Evolutionary conservation across 2,329 filamentous ascomycete species (phyloP).

Genomic region (Bipolaris sorokiniana): DNA sequence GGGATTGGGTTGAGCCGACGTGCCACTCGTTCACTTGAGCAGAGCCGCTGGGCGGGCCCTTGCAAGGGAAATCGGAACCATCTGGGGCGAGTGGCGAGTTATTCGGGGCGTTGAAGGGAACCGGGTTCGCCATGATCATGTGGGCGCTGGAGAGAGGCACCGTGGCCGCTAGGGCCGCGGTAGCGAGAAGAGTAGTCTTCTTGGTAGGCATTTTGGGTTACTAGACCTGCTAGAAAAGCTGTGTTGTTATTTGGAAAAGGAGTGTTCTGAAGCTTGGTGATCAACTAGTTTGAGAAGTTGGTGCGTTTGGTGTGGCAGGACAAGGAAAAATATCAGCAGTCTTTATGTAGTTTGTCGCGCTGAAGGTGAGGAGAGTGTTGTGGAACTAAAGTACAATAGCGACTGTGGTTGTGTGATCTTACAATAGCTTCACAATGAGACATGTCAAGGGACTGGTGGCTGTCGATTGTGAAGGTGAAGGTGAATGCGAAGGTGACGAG

Average conservation of each 20-base stretch:
- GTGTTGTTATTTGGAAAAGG: conserved; percentile 1
- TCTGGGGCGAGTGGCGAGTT: conserved; percentile 67
- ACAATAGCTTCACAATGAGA: conserved; percentile 31
- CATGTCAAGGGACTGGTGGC: conserved; percentile 16
- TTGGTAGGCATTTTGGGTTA: conserved; percentile 15
- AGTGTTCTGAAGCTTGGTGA: neutral
- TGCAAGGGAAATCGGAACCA: conserved; percentile 83
- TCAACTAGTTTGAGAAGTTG: conserved; percentile 6
- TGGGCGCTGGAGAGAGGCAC: conserved; percentile 68
- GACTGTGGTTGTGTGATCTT: conserved; percentile 12
- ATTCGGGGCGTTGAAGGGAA: conserved; percentile 62
- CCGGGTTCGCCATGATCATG: conserved; percentile 73
- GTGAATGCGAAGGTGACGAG: conserved; percentile 22
- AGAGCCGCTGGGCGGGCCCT: conserved; percentile 56
- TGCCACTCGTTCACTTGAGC: conserved; percentile 64
- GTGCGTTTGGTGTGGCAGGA: conserved; percentile 17
- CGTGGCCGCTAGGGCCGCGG: conserved; percentile 49
- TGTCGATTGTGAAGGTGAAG: conserved; percentile 22
- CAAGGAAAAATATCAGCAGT: conserved; percentile 12
- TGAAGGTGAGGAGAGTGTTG: conserved; percentile 1
- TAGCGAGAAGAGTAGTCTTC: conserved; percentile 14
- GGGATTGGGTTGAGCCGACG: conserved; percentile 65
- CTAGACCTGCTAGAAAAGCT: conserved; percentile 10
- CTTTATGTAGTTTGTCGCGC: conserved; percentile 18
- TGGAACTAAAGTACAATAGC: conserved; percentile 19